Conservation (phyloP, 257 asterid genomes). For the Solanum corneliomulleri region DNA sequence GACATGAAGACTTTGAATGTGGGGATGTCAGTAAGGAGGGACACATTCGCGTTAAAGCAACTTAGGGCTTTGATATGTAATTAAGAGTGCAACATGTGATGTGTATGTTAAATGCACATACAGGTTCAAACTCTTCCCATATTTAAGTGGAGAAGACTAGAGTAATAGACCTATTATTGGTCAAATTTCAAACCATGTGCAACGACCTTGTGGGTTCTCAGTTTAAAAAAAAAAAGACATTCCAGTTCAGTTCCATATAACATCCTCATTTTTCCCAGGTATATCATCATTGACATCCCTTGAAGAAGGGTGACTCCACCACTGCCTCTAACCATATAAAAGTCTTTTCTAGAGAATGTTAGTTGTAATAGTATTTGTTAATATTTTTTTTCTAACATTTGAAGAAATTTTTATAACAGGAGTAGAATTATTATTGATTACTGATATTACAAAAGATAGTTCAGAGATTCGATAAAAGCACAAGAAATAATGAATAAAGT, state of each 20-base stretch:
- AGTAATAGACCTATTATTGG: not conserved
- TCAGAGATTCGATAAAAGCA: not conserved
- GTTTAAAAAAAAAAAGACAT: not conserved
- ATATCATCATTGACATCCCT: not conserved
- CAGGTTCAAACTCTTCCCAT: not conserved
- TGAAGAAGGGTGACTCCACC: not conserved
- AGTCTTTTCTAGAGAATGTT: not conserved
- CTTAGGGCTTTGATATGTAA: not conserved
- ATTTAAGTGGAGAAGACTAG: not conserved
- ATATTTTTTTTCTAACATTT: not conserved
- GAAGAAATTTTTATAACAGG: not conserved
- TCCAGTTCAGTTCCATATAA: not conserved
- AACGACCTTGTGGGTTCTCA: not conserved
- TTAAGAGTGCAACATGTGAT: not conserved
- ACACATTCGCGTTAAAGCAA: not conserved
- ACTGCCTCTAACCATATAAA: not conserved
- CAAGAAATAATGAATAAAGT: not conserved
- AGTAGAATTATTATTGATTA: not conserved
- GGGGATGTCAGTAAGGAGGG: not conserved
- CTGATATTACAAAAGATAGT: not conserved
- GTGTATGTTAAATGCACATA: not conserved
- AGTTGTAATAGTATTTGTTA: not conserved
- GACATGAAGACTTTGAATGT: not conserved
- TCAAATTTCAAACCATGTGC: not conserved
- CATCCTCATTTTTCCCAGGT: not conserved